phyloP scores from a whole-genome alignment of 1,139 yeast genomes.

The Taphrina populina region DNA sequence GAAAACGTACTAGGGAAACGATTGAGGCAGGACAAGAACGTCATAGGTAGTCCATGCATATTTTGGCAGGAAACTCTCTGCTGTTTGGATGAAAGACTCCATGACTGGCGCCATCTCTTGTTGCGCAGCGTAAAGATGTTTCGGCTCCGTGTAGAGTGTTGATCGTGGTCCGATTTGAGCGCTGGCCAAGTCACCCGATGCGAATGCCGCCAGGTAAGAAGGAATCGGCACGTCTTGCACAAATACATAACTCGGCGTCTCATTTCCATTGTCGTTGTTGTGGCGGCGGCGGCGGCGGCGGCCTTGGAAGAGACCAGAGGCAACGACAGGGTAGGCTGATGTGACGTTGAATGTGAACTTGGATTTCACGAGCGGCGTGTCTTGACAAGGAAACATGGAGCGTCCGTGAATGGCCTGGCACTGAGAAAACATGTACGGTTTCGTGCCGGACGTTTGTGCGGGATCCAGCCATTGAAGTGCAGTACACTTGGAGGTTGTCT shows the following conservation, averaged over 20 bases:
- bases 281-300: no score
- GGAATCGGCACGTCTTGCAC: conserved; percentile 83
- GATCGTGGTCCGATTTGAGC: conserved; percentile 85
- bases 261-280: conserved; percentile 39
- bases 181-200: conserved; percentile 72
- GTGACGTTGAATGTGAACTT: conserved; percentile 59
- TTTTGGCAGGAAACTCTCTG: conserved; percentile 72
- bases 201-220: conserved; percentile 77
- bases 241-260: conserved; percentile 48
- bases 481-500: conserved; percentile 73
- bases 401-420: conserved; percentile 91
- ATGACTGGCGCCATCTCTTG: conserved; percentile 77
- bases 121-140: conserved; percentile 63
- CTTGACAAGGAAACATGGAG: conserved; percentile 84
- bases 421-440: conserved; percentile 81
- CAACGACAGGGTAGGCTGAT: conserved; percentile 47
- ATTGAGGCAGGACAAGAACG: conserved; percentile 72
- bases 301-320: conserved; percentile 40
- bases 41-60: conserved; percentile 87
- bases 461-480: conserved; percentile 83
- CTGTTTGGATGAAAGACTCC: conserved; percentile 76
- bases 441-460: conserved; percentile 73
- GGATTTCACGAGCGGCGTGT: conserved; percentile 81
- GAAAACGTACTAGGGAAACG: conserved; percentile 84
- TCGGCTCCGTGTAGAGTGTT: conserved; percentile 75